Evolutionary conservation across 805 yeast species (phyloP).

Genomic region (Saturnispora bothae): DNA sequence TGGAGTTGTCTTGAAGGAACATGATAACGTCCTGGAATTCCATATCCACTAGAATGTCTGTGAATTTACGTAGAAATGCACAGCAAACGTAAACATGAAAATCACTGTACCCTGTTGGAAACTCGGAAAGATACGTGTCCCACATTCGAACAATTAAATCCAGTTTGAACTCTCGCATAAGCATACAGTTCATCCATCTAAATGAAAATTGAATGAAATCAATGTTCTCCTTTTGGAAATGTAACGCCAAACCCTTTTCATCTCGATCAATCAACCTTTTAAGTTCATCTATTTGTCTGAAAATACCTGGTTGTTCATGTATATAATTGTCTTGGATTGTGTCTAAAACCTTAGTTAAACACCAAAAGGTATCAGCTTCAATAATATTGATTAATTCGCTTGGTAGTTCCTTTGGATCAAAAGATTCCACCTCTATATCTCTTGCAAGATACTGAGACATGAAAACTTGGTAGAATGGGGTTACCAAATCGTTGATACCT

Average conservation of each 20-base stretch:
- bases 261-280: conserved; percentile 70
- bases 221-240: conserved; percentile 71
- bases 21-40: conserved; percentile 93
- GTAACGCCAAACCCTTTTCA: conserved; percentile 61
- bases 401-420: conserved; percentile 56
- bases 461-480: conserved; percentile 88
- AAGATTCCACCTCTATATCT: conserved; percentile 38
- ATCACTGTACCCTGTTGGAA: conserved; percentile 70
- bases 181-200: conserved; percentile 96
- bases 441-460: conserved; percentile 51
- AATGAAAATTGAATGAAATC: conserved; percentile 93
- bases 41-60: conserved; percentile 64
- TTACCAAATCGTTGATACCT: conserved; percentile 88
- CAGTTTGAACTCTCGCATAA: conserved; percentile 87
- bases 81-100: conserved; percentile 97
- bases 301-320: conserved; percentile 96
- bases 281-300: conserved; percentile 78
- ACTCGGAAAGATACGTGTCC: conserved; percentile 85
- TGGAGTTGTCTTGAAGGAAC: conserved; percentile 73
- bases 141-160: conserved; percentile 83
- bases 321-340: conserved; percentile 95
- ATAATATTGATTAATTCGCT: conserved; percentile 51
- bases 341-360: conserved; percentile 79
- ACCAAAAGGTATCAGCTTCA: conserved; percentile 98
- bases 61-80: conserved; percentile 85